Percentiles rank a stretch among this genome's conserved stretches.
phyloP scores from a whole-genome alignment of 352 stramenopile genomes.

The Phytopythium aichiense region DNA sequence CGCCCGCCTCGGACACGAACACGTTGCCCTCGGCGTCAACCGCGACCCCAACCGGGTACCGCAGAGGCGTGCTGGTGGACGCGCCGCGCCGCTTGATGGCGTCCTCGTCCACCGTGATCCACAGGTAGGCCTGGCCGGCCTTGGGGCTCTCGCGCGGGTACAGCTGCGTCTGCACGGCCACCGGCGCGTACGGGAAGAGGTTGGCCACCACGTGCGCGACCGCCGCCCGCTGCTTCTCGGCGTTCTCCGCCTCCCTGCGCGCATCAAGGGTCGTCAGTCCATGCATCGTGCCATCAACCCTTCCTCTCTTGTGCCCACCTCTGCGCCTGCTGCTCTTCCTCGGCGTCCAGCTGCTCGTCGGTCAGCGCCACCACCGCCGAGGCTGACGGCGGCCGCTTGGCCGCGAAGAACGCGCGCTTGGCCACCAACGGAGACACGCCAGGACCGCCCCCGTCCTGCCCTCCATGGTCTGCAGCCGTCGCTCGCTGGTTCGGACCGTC shows the following conservation, averaged over 20 bases:
- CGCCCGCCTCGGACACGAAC: slow-evolving; percentile 50
- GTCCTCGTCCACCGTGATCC: slow-evolving; percentile 69
- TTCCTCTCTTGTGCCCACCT: slow-evolving; percentile 25
- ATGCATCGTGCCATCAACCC: neutral
- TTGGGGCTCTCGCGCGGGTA: slow-evolving; percentile 52
- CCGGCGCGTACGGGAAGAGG: slow-evolving; percentile 72
- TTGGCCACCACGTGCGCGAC: slow-evolving; percentile 73
- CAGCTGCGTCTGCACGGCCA: slow-evolving; percentile 69
- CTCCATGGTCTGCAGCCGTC: too few species aligned
- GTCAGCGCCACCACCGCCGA: slow-evolving; percentile 11
- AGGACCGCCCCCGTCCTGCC: neutral
- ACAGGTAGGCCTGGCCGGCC: slow-evolving; percentile 64
- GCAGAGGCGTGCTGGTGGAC: slow-evolving; percentile 29
- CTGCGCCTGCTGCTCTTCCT: slow-evolving; percentile 48
- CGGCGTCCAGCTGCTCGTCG: slow-evolving; percentile 46
- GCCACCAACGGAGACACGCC: neutral
- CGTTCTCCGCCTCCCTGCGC: slow-evolving; percentile 41
- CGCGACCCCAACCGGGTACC: slow-evolving; percentile 66
- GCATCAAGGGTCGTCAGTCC: neutral
- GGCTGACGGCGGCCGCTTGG: slow-evolving; percentile 14
- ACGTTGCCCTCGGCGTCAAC: slow-evolving; percentile 69
- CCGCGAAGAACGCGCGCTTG: slow-evolving; percentile 19
- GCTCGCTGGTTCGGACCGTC: too few species aligned
- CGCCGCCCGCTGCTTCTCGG: slow-evolving; percentile 41
- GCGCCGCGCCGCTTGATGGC: slow-evolving; percentile 51